Evolutionary conservation across 2,329 filamentous ascomycete genomes (phyloP).

Genomic region (Aspergillus hiratsukae): DNA sequence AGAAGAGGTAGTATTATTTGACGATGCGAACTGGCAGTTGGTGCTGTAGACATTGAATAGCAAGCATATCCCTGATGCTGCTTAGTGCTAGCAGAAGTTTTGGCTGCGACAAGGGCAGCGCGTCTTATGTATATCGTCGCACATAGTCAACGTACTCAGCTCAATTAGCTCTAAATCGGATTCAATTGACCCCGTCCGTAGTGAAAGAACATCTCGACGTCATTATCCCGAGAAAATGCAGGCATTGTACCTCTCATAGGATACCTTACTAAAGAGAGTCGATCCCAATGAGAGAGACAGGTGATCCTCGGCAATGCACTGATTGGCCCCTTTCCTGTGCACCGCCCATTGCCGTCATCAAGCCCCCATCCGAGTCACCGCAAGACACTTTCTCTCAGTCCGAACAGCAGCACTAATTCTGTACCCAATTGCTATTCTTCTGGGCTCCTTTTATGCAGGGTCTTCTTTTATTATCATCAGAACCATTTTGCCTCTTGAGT

Average conservation of each 20-base stretch:
- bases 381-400: not conserved
- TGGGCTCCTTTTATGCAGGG: not conserved
- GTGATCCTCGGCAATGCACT: not conserved
- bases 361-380: not conserved
- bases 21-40: not conserved
- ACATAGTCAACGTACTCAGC: not conserved
- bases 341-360: not conserved
- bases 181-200: not conserved
- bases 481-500: not conserved
- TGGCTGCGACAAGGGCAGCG: too few relatives aligned
- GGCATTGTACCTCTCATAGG: not conserved
- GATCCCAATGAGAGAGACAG: not conserved
- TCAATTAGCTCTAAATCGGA: not conserved
- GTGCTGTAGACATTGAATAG: not conserved
- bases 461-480: not conserved
- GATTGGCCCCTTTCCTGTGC: not conserved
- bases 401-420: not conserved
- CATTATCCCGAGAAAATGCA: not conserved
- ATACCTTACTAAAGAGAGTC: not conserved
- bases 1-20: not conserved
- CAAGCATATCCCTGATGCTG: not conserved
- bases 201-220: not conserved
- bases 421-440: not conserved
- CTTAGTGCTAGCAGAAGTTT: not conserved
- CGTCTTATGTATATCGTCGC: not conserved